These are phyloP conservation scores for Didymosphaeria variabile DNA, from an alignment of 2,329 filamentous ascomycete genomes.

Conservation along the genomic window DNA sequence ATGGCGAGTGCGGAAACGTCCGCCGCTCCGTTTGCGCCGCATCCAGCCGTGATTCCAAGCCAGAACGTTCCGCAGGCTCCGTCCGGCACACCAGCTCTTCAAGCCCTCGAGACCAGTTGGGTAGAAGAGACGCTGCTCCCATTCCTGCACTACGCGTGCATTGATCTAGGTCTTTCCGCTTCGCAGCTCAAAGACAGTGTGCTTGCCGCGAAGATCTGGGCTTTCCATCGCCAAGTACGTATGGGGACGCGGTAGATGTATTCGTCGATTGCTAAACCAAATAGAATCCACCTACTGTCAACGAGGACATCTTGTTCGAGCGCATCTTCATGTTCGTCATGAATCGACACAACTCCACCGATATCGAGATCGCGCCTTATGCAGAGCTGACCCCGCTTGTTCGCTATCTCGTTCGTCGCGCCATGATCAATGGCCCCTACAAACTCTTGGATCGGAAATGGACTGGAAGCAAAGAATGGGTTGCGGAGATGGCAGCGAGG, in stretches of 20 bases:
- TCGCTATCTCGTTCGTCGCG: background rate
- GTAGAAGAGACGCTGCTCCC: background rate
- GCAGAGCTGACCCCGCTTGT: background rate
- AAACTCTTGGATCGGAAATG: background rate
- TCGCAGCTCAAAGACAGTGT: background rate
- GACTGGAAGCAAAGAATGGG: background rate
- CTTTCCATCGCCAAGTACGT: background rate
- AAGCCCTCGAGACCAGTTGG: background rate
- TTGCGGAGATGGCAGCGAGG: background rate
- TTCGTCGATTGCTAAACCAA: background rate
- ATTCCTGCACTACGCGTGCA: background rate
- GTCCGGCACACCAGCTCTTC: background rate
- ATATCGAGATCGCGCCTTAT: background rate
- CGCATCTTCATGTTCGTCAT: background rate
- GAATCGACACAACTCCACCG: background rate
- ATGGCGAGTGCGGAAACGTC: background rate
- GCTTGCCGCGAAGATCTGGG: background rate
- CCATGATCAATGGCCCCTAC: slow-evolving; percentile 1
- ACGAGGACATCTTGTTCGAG: background rate
- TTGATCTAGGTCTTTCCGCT: background rate
- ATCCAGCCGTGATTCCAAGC: background rate
- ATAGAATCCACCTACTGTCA: background rate
- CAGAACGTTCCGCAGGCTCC: background rate
- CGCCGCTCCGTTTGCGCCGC: background rate
- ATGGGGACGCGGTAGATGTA: background rate